Evolutionary conservation across 805 yeast genomes (phyloP), one percentile per base, ranked within the genome.

Genomic region (Teunomyces kruisii): DNA sequence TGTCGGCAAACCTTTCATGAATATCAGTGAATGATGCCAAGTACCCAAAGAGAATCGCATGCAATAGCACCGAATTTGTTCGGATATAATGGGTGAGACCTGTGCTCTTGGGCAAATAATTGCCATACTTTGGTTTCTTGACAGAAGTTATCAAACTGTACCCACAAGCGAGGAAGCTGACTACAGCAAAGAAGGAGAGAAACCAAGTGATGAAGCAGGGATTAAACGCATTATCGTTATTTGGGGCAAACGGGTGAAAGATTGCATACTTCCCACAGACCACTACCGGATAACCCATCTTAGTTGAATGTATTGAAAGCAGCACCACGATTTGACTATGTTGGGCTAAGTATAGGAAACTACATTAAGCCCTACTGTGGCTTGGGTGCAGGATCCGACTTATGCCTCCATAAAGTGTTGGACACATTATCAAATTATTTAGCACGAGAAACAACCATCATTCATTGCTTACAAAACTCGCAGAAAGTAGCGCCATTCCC

Each of bases 141-240:
- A 10, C 10, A 16, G 36, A 36, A n/a, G 29, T 35, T 13, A 19
- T 17, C 24, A 46, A 36, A 10, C 15, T 17, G 4, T 12, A 37
- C 33, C 39, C 29, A 31, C 31, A 32, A 38, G 33, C 17, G 43
- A 45, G 22, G 33, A 40, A 12, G 48, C 31, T 46, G 6, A 40
- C 10, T 2, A 40, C 19, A 2, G 54, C 40, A 32, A 58, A 42
- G 4, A 51, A 33, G 2, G 47, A 42, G 14, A 51, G 36, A 10
- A 52, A 3, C 32, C 46, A 48, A 3, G 58, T 43, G 12, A 67
- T 16, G 40, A 67, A 66, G 45, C 70, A 65, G 6, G 72, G 72
- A 37, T 65, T 65, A 51, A 67, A 65, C 0, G 72, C 66, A 45
- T 67, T 67, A 13, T 55, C 65, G 15, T 55, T 44, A 12, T 50